Base-by-base conservation (phyloP, 768 basidiomycete species). In the Lactifluus subvellereus region DNA sequence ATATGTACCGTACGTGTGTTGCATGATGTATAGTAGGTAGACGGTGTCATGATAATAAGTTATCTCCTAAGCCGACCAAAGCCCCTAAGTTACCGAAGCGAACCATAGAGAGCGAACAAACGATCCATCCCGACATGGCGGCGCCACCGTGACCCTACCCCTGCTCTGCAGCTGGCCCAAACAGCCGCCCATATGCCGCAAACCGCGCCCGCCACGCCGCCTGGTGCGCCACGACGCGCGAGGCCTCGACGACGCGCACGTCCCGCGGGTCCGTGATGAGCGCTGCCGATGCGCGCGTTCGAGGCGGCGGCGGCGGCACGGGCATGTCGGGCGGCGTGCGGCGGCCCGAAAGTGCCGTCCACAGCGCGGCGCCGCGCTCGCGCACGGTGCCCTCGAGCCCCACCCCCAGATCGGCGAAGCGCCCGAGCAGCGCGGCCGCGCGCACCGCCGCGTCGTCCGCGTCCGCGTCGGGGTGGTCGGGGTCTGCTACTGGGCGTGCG, bases 331-430 rank as follows among this genome's bases (percentile, higher is more conserved):
- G n/a, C 16, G 62, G 42, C 18, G 52, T 33, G 18, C 37, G 9
- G 0, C 57, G 57, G 14, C 62, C 52, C 3, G 62, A 54, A 14
- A 64, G 16, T 8, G 57, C 62, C 1, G 62, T 38, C 57, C 52
- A 59, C 4, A 64, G 22, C 47, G 62, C 57, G 0, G 57, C 58
- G 18, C 62, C 62, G 16, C 62, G 62, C 38, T 64, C 57, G 18
- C 62, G 62, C 53, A 64, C 57, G 16, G 57, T 59, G 16, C 62
- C 62, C 37, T 63, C 62, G 13, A 63, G 30, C 35, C 51, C 62
- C 4, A 57, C 22, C 8, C 62, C 57, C 20, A 59, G 52, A 16
- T 59, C 57, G 0, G 62, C 47, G 3, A 64, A 53, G 20, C 57
- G 62, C 20, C 53, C 38, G 30, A 64, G 47, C 9, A 64, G 53